Base-by-base conservation (phyloP, 73 alveolate species). In the Blepharisma stoltei region DNA sequence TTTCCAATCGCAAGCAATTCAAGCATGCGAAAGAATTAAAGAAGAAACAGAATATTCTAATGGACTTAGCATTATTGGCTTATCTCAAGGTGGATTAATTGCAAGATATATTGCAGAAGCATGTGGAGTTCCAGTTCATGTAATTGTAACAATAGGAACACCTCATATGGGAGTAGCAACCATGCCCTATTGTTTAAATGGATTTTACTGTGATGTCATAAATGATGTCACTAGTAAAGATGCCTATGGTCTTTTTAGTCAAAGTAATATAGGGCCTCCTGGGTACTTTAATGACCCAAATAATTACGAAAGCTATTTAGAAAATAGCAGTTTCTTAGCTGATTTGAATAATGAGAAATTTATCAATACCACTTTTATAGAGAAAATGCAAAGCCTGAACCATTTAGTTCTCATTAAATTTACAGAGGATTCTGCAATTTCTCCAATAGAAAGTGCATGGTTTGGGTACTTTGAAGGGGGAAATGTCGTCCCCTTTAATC, bases 21-120 rank as follows among this genome's bases (percentile, higher is more conserved):
- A 70, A 9, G 98, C 98, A 5, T 93, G 98, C 85, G 54, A 77
- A 38, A 70, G 49, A 45, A 67, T 93, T 18, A 70, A 84, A 46
- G 82, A 60, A 43, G 94, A 90, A 66, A 52, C 86, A 5, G 54
- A 91, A 50, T 91, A 76, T 81, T 75, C 80, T 41, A 84, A 82
- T 11, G 97, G 83, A 44, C 82, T 91, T 85, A 83, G 88, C 52
- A 88, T 93, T 65, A 90, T 93, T 18, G 94, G 97, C 6, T 78
- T 90, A 52, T 86, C 95, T 43, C 94, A 93, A 86, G 98, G 98
- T 4, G 97, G 97, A 8, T 87, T 93, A n/a, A 55, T 91, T 44
- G 97, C 98, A 23, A 88, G 98, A 86, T 83, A 84, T 52, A 82
- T 93, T 54, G 91, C 92, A 37, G 97, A 93, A 77, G 89, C 83